Conservation (phyloP, 495 filamentous ascomycete genomes). For the Neurospora sp. region DNA sequence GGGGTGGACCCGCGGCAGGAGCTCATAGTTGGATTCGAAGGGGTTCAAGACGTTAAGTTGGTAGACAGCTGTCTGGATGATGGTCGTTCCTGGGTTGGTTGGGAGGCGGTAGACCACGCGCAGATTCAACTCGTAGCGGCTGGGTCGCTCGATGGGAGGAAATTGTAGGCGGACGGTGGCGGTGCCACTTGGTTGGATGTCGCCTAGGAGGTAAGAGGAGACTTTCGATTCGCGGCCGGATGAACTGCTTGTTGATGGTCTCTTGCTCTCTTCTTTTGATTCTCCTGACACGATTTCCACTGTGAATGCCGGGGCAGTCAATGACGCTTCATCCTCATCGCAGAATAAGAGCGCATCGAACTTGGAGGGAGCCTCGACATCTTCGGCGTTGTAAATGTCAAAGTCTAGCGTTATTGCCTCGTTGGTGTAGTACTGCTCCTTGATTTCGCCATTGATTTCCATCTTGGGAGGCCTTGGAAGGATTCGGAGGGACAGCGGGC, state of each 20-base stretch:
- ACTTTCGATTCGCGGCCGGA: neutral
- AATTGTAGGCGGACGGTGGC: conserved; percentile 35
- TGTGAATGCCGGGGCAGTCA: conserved; percentile 29
- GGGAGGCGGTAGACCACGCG: conserved; percentile 66
- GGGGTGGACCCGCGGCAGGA: conserved; percentile 64
- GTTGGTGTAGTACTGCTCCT: conserved; percentile 70
- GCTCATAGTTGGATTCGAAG: conserved; percentile 82
- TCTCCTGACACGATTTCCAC: conserved; percentile 32
- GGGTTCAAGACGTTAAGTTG: conserved; percentile 65
- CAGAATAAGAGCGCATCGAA: conserved; percentile 61
- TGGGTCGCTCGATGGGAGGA: conserved; percentile 38
- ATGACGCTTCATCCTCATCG: conserved; percentile 24
- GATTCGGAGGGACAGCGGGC: conserved; percentile 50
- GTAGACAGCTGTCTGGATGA: conserved; percentile 57
- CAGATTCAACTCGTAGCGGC: conserved; percentile 59
- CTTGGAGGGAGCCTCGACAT: conserved; percentile 59
- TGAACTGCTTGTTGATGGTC: conserved; percentile 4
- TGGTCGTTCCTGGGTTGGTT: conserved; percentile 73
- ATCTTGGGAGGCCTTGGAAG: conserved; percentile 90
- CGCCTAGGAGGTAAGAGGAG: neutral
- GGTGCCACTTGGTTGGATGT: conserved; percentile 10
- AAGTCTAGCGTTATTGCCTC: conserved; percentile 61
- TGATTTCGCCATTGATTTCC: conserved; percentile 52
- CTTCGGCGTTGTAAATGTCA: conserved; percentile 72
- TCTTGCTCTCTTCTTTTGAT: conserved; percentile 20